Evolutionary conservation across 495 filamentous ascomycete species (phyloP).

Genomic region (Neohortaea acidophila): DNA sequence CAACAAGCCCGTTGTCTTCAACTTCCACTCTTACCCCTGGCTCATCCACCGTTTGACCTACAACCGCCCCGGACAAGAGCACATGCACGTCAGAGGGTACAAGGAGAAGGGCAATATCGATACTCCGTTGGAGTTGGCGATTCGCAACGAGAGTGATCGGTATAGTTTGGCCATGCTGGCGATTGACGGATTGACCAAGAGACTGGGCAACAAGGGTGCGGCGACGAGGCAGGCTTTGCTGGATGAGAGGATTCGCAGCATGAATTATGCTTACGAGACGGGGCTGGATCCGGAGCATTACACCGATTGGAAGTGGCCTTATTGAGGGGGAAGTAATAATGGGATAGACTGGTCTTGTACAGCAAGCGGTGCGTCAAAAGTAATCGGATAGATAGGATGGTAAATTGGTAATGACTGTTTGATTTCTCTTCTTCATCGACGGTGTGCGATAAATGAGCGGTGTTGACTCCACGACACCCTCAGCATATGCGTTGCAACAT

Average conservation of each 20-base stretch:
- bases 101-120: constrained; percentile 68
- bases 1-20: constrained; percentile 57
- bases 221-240: constrained; percentile 43
- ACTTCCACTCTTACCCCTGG: constrained; percentile 68
- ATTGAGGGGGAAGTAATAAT: constrained; percentile 5
- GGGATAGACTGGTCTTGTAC: too few relatives aligned
- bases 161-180: constrained; percentile 58
- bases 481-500: too few relatives aligned
- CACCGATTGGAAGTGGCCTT: constrained; percentile 50
- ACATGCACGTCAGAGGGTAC: constrained; percentile 57
- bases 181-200: constrained; percentile 38
- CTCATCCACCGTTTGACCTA: constrained; percentile 57
- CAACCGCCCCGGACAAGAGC: constrained; percentile 45
- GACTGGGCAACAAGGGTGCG: constrained; percentile 41
- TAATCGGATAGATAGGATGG: too few relatives aligned
- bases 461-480: too few relatives aligned
- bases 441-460: too few relatives aligned
- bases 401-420: too few relatives aligned
- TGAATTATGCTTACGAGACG: constrained; percentile 42
- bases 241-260: constrained; percentile 42
- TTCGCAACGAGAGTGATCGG: constrained; percentile 55
- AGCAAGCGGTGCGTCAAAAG: too few relatives aligned
- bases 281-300: constrained; percentile 52
- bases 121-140: constrained; percentile 55
- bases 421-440: too few relatives aligned